Base-by-base conservation (phyloP, 2,329 filamentous ascomycete genomes). In the Monascus ruber region DNA sequence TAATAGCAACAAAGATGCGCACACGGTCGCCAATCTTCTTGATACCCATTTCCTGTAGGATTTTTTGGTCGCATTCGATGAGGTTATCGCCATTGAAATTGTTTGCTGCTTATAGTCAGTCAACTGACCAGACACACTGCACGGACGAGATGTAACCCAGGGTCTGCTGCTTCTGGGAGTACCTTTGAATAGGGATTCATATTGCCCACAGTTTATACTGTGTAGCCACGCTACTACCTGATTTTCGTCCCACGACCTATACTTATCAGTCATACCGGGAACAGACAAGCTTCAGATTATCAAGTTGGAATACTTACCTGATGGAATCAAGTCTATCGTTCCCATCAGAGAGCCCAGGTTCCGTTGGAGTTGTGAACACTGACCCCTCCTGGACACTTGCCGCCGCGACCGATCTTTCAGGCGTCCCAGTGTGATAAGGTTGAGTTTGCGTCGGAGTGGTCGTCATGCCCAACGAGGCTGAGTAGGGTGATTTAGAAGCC, bases 81-180 rank as follows among this genome's bases (percentile, higher is more conserved):
- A 98, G 71, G 58, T 94, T 95, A 66, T 95, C 87, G 54, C 91
- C 91, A 58, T 91, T 98, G 69, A 98, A 95, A 63, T 96, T 85
- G 62, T 98, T 94, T 58, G 80, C 73, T 77, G 29, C 5, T 44
- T 25, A 37, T 7, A 4, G 32, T 44, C 33, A 50, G 53, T 58
- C 32, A 59, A 31, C 28, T 6, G 28, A 5, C 10, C 33, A 24
- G 24, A 25, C 24, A 11, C 6, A 25, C 33, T 11, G n/a, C 31
- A 33, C 31, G n/a, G 6, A 11, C 6, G 10, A 6, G n/a, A 33
- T 10, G 6, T 28, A 25, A 43, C 31, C n/a, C 49, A 31, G n/a
- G 10, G 26, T 17, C 32, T 2, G 17, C 5, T 26, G 26, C 31
- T 37, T 26, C 9, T 24, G 31, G 24, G 28, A 38, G 9, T 63